Evolutionary conservation across 495 filamentous ascomycete genomes (phyloP).

Genomic region (Penicillium paxilli): DNA sequence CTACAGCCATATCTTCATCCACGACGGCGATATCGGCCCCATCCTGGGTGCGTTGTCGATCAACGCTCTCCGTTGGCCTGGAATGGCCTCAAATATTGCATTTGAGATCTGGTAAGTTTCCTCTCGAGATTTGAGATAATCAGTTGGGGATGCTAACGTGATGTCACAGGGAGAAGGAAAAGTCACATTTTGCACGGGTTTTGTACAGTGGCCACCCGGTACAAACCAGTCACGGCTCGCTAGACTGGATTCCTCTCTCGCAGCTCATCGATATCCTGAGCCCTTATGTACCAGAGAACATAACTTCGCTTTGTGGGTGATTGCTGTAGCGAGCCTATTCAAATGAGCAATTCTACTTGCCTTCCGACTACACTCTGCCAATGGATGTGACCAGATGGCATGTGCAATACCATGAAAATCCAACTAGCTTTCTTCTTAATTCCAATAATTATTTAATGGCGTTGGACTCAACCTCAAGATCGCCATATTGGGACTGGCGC

Average conservation of each 20-base stretch:
- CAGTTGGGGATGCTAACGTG: not conserved
- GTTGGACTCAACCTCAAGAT: no score
- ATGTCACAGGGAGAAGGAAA: slow-evolving; percentile 9
- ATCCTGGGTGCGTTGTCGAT: slow-evolving; percentile 30
- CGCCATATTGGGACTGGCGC: no score
- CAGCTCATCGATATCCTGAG: slow-evolving; percentile 14
- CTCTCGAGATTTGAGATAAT: slow-evolving; percentile 16
- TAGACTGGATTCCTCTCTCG: slow-evolving; percentile 16
- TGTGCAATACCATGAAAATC: no score
- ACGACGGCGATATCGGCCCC: slow-evolving; percentile 33
- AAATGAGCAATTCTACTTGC: not conserved
- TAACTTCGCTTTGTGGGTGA: slow-evolving; percentile 17
- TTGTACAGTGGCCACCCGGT: slow-evolving; percentile 37
- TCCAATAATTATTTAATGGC: no score
- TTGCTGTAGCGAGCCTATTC: no score
- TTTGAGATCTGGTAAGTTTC: slow-evolving; percentile 47
- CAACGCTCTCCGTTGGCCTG: slow-evolving; percentile 30
- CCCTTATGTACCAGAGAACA: slow-evolving; percentile 12
- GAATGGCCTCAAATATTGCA: slow-evolving; percentile 32
- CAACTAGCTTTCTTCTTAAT: no score
- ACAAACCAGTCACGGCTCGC: slow-evolving; percentile 14
- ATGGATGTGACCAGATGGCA: no score
- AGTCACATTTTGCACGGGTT: slow-evolving; percentile 33
- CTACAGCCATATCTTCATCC: slow-evolving; percentile 34
- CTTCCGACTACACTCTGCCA: no score